Conservation (phyloP, 1,284 basidiomycete species). For the Phlebopus sp. region DNA sequence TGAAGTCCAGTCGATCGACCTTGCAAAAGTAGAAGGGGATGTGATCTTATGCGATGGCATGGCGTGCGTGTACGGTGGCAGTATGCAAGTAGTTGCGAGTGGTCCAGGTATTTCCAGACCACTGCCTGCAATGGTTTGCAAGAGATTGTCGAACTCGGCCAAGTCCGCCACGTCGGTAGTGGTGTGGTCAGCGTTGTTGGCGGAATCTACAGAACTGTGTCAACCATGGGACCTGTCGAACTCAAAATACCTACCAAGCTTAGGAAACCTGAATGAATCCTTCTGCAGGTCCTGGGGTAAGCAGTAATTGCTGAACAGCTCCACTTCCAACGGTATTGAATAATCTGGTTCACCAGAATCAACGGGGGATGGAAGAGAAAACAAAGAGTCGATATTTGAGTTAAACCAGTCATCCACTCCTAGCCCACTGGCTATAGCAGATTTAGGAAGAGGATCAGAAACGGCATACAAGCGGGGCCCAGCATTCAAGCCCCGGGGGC, state of each 20-base stretch:
- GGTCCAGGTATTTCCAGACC: neutral
- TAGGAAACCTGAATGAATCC: too few relatives aligned
- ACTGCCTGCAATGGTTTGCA: conserved; percentile 12
- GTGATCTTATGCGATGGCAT: neutral
- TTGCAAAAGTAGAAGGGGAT: conserved; percentile 1
- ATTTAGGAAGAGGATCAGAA: conserved; percentile 28
- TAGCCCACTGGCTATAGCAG: conserved; percentile 10
- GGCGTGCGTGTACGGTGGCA: neutral
- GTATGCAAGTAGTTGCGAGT: neutral
- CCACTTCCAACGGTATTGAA: conserved; percentile 21
- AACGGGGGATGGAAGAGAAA: conserved; percentile 25
- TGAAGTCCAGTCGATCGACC: conserved; percentile 18
- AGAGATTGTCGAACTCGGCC: conserved; percentile 14
- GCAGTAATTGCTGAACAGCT: conserved; percentile 28
- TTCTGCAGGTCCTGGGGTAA: conserved; percentile 9
- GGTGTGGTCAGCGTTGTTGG: too few relatives aligned
- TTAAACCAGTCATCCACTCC: conserved; percentile 31
- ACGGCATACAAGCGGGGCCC: conserved; percentile 21
- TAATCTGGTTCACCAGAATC: conserved; percentile 18
- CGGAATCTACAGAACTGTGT: too few relatives aligned
- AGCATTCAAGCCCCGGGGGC: conserved; percentile 15
- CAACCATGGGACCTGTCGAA: too few relatives aligned
- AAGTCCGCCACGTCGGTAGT: neutral
- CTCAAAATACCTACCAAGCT: too few relatives aligned
- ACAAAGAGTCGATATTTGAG: conserved; percentile 21